phyloP scores from a whole-genome alignment of 495 filamentous ascomycete genomes.

The Neurospora intermedia region DNA sequence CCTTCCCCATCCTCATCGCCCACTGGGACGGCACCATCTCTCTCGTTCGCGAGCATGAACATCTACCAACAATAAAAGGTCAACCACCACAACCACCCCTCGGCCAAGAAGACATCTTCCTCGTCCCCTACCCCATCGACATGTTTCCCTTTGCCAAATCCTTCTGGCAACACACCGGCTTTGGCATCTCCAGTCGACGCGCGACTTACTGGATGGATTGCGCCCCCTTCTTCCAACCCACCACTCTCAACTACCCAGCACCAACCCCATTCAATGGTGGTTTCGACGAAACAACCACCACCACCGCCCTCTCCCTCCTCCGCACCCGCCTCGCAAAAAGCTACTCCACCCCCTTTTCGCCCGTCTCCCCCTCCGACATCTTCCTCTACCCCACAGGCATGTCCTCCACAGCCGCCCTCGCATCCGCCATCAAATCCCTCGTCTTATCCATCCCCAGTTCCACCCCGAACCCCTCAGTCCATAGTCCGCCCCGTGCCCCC shows the following conservation, averaged over 20 bases:
- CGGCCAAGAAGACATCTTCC: slow-evolving; percentile 8
- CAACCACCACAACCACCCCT: background rate
- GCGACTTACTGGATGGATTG: slow-evolving; percentile 12
- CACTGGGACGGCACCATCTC: slow-evolving; percentile 6
- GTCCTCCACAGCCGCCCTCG: slow-evolving; percentile 8
- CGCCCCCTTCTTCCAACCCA: background rate
- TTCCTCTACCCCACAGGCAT: slow-evolving; percentile 17
- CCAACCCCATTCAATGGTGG: background rate
- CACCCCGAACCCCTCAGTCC: background rate
- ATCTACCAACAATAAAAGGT: background rate
- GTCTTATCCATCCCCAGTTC: background rate
- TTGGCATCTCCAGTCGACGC: slow-evolving; percentile 19
- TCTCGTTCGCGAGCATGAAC: background rate
- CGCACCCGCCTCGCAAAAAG: background rate
- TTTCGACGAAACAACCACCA: background rate
- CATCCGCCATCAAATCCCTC: slow-evolving; percentile 1
- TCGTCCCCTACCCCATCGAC: slow-evolving; percentile 7
- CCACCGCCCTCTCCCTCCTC: background rate
- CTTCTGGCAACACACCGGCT: slow-evolving; percentile 23
- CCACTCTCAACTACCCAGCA: too few species aligned
- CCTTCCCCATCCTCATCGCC: background rate
- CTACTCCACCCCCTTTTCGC: background rate
- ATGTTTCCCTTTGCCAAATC: slow-evolving; percentile 4
- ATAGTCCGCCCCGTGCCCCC: background rate
- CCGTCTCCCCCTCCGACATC: slow-evolving; percentile 4